Evolutionary conservation across 1,284 basidiomycete genomes (phyloP), one percentile per base, ranked within the genome.

Genomic region (Leccinum variabile): DNA sequence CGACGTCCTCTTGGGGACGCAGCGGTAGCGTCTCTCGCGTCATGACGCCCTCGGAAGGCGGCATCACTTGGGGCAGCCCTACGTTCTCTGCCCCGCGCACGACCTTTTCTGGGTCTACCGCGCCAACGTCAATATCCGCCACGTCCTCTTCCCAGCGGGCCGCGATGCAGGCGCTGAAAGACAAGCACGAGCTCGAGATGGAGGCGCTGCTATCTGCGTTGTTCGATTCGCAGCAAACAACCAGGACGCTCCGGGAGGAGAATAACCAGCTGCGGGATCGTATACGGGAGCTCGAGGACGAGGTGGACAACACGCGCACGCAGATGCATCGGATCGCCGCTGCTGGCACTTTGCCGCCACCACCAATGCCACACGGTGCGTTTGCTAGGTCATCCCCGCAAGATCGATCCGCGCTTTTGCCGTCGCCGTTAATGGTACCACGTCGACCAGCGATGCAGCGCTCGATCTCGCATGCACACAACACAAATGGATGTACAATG

Each of bases 141-240:
- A 60, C 65, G 25, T 75, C 72, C 7, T 74, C 70, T 6, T 69
- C 64, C 14, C 71, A 72, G 54, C 75, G 71, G 39, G 62, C 59
- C 0, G 77, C 73, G 65, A 63, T 82, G 0, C 77, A 79, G 64
- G 68, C 76, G 18, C 18, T 22, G 18, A 22, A 22, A 22, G 18
- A 22, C 18, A 22, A 22, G 18, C 18, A 22, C 18, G 18, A 22
- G 18, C 18, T 22, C 18, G 18, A 22, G 18, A 22, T 22, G 18
- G 18, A 22, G 18, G 18, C 18, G 11, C 74, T 92, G 6, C 80
- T 92, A 5, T 76, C 78, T 44, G 90, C 90, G 3, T 77, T 92
- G 11, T 87, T 86, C 0, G 90, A 92, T 70, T 87, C 88, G 1
- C 90, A 92, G 70, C 78, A 86, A 54, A 86, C 84, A 14, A 81